Conservation (phyloP, 495 filamentous ascomycete species). For the Opeltia flavorubescens region DNA sequence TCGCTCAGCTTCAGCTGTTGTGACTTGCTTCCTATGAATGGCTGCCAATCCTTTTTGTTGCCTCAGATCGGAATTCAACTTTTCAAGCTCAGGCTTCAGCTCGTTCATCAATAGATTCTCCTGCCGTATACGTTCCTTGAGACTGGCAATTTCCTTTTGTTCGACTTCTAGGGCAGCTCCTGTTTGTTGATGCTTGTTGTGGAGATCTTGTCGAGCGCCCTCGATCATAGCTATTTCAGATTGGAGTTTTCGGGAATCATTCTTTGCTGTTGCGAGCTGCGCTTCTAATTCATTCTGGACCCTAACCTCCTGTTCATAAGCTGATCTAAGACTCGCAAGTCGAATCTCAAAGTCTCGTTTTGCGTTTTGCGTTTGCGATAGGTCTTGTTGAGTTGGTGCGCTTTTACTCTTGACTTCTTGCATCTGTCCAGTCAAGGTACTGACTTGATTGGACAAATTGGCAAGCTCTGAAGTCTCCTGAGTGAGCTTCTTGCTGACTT, state of each 20-base stretch:
- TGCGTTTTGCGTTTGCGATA: slow-evolving; percentile 64
- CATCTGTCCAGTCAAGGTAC: slow-evolving; percentile 81
- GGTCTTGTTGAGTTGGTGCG: slow-evolving; percentile 57
- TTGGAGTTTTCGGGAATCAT: slow-evolving; percentile 69
- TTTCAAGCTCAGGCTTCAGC: slow-evolving; percentile 79
- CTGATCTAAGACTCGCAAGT: slow-evolving; percentile 62
- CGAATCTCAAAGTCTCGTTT: slow-evolving; percentile 86
- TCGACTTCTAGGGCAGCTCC: slow-evolving; percentile 64
- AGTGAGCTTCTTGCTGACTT: slow-evolving; percentile 73
- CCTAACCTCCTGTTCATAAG: slow-evolving; percentile 88
- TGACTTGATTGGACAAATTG: slow-evolving; percentile 90
- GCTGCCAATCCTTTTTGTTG: slow-evolving; percentile 92
- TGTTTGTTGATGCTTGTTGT: slow-evolving; percentile 68
- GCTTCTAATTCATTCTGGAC: slow-evolving; percentile 75
- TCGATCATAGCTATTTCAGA: slow-evolving; percentile 72
- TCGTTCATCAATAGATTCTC: slow-evolving; percentile 69
- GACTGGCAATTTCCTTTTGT: slow-evolving; percentile 68
- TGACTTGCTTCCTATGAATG: slow-evolving; percentile 94
- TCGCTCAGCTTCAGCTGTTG: slow-evolving; percentile 72
- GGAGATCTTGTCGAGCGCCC: slow-evolving; percentile 67
- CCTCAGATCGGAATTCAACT: slow-evolving; percentile 72
- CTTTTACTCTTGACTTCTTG: slow-evolving; percentile 77
- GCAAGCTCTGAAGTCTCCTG: slow-evolving; percentile 87
- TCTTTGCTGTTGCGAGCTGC: slow-evolving; percentile 56
- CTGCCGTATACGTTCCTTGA: slow-evolving; percentile 77